Evolutionary conservation across 306 rosid species (phyloP), one percentile per base, ranked within the genome.

Genomic region (Cotoneaster glaucophyllus): DNA sequence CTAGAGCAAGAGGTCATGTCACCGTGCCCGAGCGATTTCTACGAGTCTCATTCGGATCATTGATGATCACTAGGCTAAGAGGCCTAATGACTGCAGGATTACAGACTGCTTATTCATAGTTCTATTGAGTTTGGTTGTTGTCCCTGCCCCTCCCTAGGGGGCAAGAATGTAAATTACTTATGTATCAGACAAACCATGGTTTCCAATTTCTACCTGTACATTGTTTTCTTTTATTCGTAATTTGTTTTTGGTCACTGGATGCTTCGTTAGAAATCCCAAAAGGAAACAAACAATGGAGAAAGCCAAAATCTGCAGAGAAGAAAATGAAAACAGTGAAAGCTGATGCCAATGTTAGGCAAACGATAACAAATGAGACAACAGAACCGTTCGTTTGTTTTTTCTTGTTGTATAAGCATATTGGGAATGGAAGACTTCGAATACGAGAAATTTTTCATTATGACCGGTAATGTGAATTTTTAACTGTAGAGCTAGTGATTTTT

Each of bases 1-100:
- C 81, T 96, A 53, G 98, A 96, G 80, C 97, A 86, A 78, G 97
- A 96, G 82, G 88, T 88, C 14, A 86, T 87, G 93, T 89, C 98
- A 65, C 97, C 99, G 19, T 89, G 87, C 69, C 92, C 97, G 8
- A 96, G 89, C 29, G 96, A 92, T 3, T 87, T 83, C 77, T 90
- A 90, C 44, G 99, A 90, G 83, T 92, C 98, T 19, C 93, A 96
- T 18, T 96, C 98, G 0, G 99, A 96, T 85, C 79, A 82, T 44
- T 87, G 78, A 4, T 87, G 80, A 82, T 8, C 31, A 61, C 11
- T 3, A 53, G 17, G 41, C 25, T 17, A 50, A 8, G 2, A 31
- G 2, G 50, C 31, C 54, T 3, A 25, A 37, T 43, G 45, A 56
- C 44, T 64, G 68, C 50, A 54, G n/a, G 24, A 31, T 29, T 25